A percentile compares a stretch with the other conserved stretches of the same genome.
phyloP scores from a whole-genome alignment of 2,329 filamentous ascomycete species.

The Elsinoe perseae region DNA sequence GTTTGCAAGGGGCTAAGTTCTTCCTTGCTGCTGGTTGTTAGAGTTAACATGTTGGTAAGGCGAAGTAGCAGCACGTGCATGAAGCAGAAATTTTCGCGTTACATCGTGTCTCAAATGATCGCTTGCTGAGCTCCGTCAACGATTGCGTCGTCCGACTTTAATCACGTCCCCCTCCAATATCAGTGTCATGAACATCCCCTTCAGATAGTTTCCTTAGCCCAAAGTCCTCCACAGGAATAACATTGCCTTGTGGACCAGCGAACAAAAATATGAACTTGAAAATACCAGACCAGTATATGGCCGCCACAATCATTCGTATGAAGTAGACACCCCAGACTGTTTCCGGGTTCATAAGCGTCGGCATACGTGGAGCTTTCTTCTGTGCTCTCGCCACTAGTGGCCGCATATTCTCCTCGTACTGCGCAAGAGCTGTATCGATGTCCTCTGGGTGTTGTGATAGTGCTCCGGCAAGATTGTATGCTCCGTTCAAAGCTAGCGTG shows the following conservation, averaged over 20 bases:
- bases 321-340: constrained; percentile 22
- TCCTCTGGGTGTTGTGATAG: constrained; percentile 21
- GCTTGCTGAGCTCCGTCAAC: too few species aligned
- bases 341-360: constrained; percentile 24
- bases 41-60: neutral
- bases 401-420: constrained; percentile 25
- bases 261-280: constrained; percentile 20
- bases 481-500: constrained; percentile 29
- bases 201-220: constrained; percentile 31
- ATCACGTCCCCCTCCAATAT: neutral
- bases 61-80: too few species aligned
- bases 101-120: too few species aligned
- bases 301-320: constrained; percentile 14
- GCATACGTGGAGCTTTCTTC: constrained; percentile 26
- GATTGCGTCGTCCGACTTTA: neutral
- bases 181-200: constrained; percentile 19
- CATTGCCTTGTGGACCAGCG: constrained; percentile 22
- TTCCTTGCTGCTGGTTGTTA: neutral
- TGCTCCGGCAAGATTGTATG: constrained; percentile 29
- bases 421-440: constrained; percentile 21
- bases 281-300: constrained; percentile 17
- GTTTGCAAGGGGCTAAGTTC: neutral
- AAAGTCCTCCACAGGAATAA: constrained; percentile 25
- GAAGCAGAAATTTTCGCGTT: too few species aligned
- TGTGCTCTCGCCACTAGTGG: constrained; percentile 25